Evolutionary conservation across 2,329 filamentous ascomycete genomes (phyloP), one percentile per base, ranked within the genome.

Genomic region (Thermomyces lanuginosus): DNA sequence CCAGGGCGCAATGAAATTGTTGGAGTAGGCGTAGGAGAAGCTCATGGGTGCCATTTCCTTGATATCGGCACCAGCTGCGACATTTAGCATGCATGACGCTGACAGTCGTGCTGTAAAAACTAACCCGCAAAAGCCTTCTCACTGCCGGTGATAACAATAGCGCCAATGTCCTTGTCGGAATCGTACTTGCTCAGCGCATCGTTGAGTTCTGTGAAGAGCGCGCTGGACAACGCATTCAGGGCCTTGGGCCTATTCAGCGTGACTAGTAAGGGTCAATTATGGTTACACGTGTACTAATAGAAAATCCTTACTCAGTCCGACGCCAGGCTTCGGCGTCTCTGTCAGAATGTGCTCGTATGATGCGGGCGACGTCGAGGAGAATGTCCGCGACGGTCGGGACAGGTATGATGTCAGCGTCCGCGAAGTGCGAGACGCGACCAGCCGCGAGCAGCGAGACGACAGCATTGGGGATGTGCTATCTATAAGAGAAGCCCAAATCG

Each of bases 41-140:
- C 76, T 84, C 20, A 93, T 71, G 34, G 82, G 75, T 16, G 82
- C 79, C 89, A 98, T 98, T 58, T 98, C 89, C 58, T 95, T 95
- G 63, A 98, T 98, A 56, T 98, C 89, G 34, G 89, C 89, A 27
- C 89, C 89, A 22, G 89, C 86, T 50, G 16, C 19, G 14, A 11
- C 17, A 44, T 28, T 19, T 22, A 16, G 22, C 20, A 33, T 32
- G 9, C 10, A 17, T 7, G 5, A 27, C 2, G 10, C 15, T 31
- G 13, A 8, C 10, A 14, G 12, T 25, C 13, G 9, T 10, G 17
- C 25, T 13, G 14, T 18, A 18, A 15, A 22, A 6, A 20, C 33
- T 16, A 49, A 64, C 61, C 53, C 16, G 86, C 86, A 48, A 93
- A 98, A 21, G 86, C 84, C 55, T 76, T 82, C 39, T 82, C 65